Percentiles rank a stretch among this genome's conserved stretches.
These are phyloP conservation scores for Calendula officinalis DNA, from an alignment of 129 eudicot genomes.

Conservation along the genomic window DNA sequence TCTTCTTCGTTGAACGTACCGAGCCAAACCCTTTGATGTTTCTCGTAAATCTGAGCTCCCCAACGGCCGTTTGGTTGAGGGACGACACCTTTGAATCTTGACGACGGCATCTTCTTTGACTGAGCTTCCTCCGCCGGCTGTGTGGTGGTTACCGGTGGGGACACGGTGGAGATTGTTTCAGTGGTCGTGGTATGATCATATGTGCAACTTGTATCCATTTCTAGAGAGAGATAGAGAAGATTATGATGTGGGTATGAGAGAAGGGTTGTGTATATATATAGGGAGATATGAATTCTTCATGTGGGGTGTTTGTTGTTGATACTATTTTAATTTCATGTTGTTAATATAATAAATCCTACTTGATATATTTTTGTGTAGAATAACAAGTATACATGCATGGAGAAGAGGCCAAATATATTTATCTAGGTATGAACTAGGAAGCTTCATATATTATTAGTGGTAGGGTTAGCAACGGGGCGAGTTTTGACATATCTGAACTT, in stretches of 20 bases:
- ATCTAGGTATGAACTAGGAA: constrained; percentile 57
- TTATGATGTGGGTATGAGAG: constrained; percentile 19
- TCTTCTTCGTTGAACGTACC: constrained; percentile 82
- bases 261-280: constrained; percentile 52
- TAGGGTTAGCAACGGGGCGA: too few relatives aligned
- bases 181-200: constrained; percentile 56
- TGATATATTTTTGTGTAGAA: constrained; percentile 14
- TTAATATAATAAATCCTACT: constrained; percentile 31
- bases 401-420: constrained; percentile 28
- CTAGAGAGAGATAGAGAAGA: constrained; percentile 25
- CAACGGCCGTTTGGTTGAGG: constrained; percentile 95
- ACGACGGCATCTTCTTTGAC: constrained; percentile 76
- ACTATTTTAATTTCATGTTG: constrained; percentile 35
- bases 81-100: constrained; percentile 83
- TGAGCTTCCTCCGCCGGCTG: constrained; percentile 57
- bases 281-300: constrained; percentile 26
- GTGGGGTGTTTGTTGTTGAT: constrained; percentile 24
- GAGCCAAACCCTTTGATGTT: constrained; percentile 88
- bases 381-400: constrained; percentile 1
- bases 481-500: too few relatives aligned
- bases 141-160: constrained; percentile 13
- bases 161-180: constrained; percentile 38
- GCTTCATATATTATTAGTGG: constrained; percentile 42
- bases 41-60: constrained; percentile 97
- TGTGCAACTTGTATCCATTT: constrained; percentile 52